phyloP scores from a whole-genome alignment of 768 basidiomycete species.

The Gloeostereum incarnatum region DNA sequence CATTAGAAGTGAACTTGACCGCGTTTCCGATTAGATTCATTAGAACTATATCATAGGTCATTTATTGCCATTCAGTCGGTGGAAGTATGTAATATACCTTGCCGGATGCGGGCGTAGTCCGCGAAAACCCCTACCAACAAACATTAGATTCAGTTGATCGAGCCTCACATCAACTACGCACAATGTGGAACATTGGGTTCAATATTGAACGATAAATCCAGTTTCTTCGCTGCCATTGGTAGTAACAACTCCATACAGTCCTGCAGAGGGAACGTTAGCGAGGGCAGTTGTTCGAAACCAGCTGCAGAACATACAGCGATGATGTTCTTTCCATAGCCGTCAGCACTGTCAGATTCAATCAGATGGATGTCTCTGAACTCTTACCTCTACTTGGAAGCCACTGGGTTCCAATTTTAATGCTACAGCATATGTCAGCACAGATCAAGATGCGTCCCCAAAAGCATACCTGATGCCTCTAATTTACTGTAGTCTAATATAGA shows the following conservation, averaged over 20 bases:
- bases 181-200: conserved; percentile 57
- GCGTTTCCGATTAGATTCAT: conserved; percentile 78
- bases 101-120: conserved; percentile 66
- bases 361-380: conserved; percentile 2
- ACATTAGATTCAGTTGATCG: not conserved
- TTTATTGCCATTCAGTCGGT: not conserved
- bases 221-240: conserved; percentile 67
- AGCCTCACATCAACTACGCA: conserved; percentile 18
- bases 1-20: conserved; percentile 61
- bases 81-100: conserved; percentile 37
- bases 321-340: conserved; percentile 32
- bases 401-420: conserved; percentile 65
- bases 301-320: conserved; percentile 40
- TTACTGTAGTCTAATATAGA: conserved; percentile 77
- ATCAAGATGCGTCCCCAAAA: not conserved
- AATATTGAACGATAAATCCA: conserved; percentile 68
- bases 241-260: conserved; percentile 73
- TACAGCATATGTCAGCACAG: conserved; percentile 14
- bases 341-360: not conserved
- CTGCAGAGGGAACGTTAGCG: conserved; percentile 21
- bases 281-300: not conserved
- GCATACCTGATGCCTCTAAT: conserved; percentile 59
- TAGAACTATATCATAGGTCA: conserved; percentile 32
- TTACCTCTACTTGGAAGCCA: conserved; percentile 54
- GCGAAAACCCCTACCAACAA: conserved; percentile 48